A percentile compares a stretch with the other conserved stretches of the same genome.
Conservation (phyloP, 352 stramenopile species). For the Globisporangium perplexum region DNA sequence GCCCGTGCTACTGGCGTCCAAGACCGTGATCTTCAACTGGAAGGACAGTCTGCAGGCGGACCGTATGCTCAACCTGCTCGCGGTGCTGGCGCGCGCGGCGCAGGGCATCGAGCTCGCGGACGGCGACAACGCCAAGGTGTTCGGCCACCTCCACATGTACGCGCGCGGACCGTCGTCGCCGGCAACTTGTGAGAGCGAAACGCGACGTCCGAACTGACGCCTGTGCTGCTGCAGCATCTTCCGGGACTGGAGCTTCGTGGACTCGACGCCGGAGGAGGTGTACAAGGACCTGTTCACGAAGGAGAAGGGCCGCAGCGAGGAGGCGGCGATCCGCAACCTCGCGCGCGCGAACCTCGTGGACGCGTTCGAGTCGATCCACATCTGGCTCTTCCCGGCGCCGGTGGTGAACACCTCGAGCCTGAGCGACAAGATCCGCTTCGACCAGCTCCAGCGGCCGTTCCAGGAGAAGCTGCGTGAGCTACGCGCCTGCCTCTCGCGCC, state of each 20-base stretch:
- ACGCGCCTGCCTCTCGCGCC: slow-evolving; percentile 58
- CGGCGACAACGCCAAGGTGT: slow-evolving; percentile 75
- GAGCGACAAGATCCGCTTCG: slow-evolving; percentile 80
- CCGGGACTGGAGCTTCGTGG: slow-evolving; percentile 86
- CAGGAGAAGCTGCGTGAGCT: slow-evolving; percentile 72
- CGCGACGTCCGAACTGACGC: not conserved
- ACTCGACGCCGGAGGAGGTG: slow-evolving; percentile 76
- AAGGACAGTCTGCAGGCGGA: slow-evolving; percentile 85
- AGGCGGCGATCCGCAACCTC: slow-evolving; percentile 79
- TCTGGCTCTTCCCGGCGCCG: slow-evolving; percentile 82
- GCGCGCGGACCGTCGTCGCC: too few relatives aligned
- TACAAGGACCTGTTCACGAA: slow-evolving; percentile 78
- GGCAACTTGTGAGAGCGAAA: too few relatives aligned
- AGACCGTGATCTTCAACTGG: slow-evolving; percentile 88
- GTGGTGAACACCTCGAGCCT: slow-evolving; percentile 76
- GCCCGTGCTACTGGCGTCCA: slow-evolving; percentile 77
- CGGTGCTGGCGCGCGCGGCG: slow-evolving; percentile 68
- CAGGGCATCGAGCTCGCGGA: slow-evolving; percentile 78
- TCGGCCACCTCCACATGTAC: slow-evolving; percentile 85
- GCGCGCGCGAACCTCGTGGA: slow-evolving; percentile 68
- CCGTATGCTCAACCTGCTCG: slow-evolving; percentile 80
- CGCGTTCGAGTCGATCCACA: slow-evolving; percentile 81
- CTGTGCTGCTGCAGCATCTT: slow-evolving; percentile 49
- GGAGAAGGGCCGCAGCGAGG: slow-evolving; percentile 72
- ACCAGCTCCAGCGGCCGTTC: slow-evolving; percentile 73